Conservation (phyloP, 768 basidiomycete genomes). For the Peribolospora baueri region DNA sequence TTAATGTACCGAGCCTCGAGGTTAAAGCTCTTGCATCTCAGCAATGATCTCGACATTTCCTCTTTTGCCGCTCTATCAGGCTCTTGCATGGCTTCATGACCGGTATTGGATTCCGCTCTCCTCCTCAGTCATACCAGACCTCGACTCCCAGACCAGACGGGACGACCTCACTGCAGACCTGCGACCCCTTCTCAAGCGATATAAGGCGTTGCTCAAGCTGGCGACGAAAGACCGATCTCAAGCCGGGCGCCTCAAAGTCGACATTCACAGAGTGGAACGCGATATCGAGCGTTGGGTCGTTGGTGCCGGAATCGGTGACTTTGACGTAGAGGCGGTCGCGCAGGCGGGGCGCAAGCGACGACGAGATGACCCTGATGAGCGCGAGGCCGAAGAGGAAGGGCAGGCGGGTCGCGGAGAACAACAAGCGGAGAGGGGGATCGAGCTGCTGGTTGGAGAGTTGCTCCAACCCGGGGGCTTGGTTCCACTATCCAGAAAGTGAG, state of each 20-base stretch:
- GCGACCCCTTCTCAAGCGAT: slow-evolving; percentile 41
- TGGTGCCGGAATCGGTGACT: slow-evolving; percentile 18
- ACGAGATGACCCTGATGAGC: slow-evolving; percentile 4
- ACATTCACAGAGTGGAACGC: slow-evolving; percentile 29
- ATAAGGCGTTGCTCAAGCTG: slow-evolving; percentile 43
- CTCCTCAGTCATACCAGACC: slow-evolving; percentile 25
- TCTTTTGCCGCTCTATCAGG: slow-evolving; percentile 24
- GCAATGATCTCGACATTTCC: not conserved
- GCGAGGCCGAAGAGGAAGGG: not conserved
- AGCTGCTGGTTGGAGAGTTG: slow-evolving; percentile 40
- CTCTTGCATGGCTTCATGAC: slow-evolving; percentile 54
- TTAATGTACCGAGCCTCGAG: not conserved
- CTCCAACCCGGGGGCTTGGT: slow-evolving; percentile 50
- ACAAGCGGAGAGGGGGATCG: slow-evolving; percentile 43
- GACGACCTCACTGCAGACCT: slow-evolving; percentile 24
- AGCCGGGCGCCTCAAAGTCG: slow-evolving; percentile 27
- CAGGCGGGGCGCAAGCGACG: slow-evolving; percentile 17
- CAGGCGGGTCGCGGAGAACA: slow-evolving; percentile 17
- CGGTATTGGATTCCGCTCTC: slow-evolving; percentile 59
- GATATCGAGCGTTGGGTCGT: slow-evolving; percentile 53
- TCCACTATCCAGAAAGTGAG: slow-evolving; percentile 61
- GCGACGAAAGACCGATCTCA: slow-evolving; percentile 42
- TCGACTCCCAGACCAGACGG: not conserved
- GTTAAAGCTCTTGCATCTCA: not conserved
- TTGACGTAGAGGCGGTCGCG: slow-evolving; percentile 19